phyloP scores from a whole-genome alignment of 306 rosid species.

The Casuarina cunninghamiana region DNA sequence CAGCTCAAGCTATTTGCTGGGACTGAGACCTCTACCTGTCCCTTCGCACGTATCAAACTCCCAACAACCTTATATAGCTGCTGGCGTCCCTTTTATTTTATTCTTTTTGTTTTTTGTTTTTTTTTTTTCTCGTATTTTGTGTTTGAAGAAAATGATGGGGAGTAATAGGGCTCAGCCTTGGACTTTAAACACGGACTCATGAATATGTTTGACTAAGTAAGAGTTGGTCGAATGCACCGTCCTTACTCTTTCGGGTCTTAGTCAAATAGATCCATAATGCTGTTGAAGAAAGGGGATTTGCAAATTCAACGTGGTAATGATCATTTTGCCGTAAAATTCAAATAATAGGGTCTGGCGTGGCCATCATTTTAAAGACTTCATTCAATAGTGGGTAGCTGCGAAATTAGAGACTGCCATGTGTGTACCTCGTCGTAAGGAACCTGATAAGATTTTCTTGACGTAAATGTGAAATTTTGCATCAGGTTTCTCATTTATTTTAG shows the following conservation, averaged over 20 bases:
- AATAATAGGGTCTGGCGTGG: not conserved
- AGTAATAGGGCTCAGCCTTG: not conserved
- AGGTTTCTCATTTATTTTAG: too few species aligned
- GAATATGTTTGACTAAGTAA: not conserved
- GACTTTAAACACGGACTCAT: not conserved
- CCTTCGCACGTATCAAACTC: not conserved
- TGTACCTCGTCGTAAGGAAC: too few species aligned
- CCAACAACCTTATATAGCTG: conserved; percentile 1
- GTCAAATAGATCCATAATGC: not conserved
- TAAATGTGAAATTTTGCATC: too few species aligned
- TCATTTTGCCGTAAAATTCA: not conserved
- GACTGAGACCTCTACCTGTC: not conserved
- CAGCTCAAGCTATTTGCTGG: not conserved
- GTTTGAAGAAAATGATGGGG: not conserved
- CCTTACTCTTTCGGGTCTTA: not conserved
- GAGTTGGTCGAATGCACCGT: not conserved
- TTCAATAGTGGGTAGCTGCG: too few species aligned
- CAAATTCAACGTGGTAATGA: not conserved
- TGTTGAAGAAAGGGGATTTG: not conserved
- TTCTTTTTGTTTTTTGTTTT: not conserved
- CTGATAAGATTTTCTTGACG: too few species aligned
- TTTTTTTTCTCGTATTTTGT: not conserved
- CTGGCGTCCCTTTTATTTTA: not conserved
- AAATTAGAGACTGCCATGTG: too few species aligned
- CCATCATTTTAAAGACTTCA: too few species aligned